These are phyloP conservation scores for Fusarium sp. DNA, from an alignment of 2,329 filamentous ascomycete species.

Conservation along the genomic window DNA sequence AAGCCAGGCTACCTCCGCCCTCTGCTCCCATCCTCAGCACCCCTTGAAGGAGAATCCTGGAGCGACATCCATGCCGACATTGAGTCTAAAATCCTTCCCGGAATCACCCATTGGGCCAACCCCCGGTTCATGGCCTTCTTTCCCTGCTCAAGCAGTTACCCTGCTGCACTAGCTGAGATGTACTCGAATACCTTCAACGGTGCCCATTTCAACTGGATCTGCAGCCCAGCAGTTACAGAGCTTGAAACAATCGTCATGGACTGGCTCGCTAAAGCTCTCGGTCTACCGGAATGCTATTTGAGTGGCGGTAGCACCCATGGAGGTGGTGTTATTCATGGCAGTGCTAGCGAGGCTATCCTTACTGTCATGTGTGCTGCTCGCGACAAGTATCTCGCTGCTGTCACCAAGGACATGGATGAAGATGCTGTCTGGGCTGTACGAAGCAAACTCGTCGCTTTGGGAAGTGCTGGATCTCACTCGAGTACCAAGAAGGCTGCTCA, in stretches of 20 bases:
- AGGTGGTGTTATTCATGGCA: conserved; percentile 94
- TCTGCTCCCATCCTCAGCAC: conserved; percentile 60
- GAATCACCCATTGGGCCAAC: conserved; percentile 93
- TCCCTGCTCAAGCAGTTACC: conserved; percentile 84
- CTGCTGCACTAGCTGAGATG: conserved; percentile 89
- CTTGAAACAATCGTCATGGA: conserved; percentile 93
- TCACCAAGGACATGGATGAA: conserved; percentile 73
- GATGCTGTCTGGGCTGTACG: conserved; percentile 70
- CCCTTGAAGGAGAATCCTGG: conserved; percentile 80
- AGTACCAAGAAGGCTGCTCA: conserved; percentile 88
- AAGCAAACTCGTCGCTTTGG: conserved; percentile 76
- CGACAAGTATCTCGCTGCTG: conserved; percentile 77
- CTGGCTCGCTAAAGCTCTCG: conserved; percentile 84
- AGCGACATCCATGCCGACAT: conserved; percentile 83
- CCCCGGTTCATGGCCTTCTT: conserved; percentile 98
- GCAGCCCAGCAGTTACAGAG: conserved; percentile 92
- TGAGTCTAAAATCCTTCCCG: conserved; percentile 86
- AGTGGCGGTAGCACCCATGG: conserved; percentile 75
- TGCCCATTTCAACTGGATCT: conserved; percentile 97
- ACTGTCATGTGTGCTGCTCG: conserved; percentile 89
- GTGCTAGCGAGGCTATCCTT: conserved; percentile 86
- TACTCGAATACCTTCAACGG: conserved; percentile 90
- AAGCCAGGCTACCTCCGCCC: conserved; percentile 87
- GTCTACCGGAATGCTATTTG: conserved; percentile 77
- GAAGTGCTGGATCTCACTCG: conserved; percentile 82